Conservation (phyloP, 2,329 filamentous ascomycete genomes). For the Exophiala bonariae region DNA sequence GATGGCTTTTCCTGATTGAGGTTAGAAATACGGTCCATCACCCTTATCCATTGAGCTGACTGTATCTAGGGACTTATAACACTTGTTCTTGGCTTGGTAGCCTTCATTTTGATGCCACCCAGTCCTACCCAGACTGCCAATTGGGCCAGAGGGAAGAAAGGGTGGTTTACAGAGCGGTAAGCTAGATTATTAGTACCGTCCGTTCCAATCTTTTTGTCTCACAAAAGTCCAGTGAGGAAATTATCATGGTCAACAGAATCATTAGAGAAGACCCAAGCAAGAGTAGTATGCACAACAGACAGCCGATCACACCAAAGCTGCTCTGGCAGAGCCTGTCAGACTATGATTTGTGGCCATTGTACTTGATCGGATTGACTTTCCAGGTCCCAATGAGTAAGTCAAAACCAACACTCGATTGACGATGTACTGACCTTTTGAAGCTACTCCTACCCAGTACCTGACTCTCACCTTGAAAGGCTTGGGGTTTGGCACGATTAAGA, state of each 20-base stretch:
- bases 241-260: conserved; percentile 62
- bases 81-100: conserved; percentile 41
- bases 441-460: conserved; percentile 47
- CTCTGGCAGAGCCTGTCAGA: conserved; percentile 35
- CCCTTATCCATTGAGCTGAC: not conserved
- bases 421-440: conserved; percentile 34
- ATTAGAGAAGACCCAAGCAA: conserved; percentile 45
- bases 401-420: conserved; percentile 22
- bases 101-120: conserved; percentile 44
- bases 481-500: conserved; percentile 34
- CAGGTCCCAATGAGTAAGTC: conserved; percentile 8
- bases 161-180: conserved; percentile 59
- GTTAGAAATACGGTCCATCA: not conserved
- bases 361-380: conserved; percentile 32
- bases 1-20: conserved; percentile 29
- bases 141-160: conserved; percentile 57
- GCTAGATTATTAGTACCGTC: not conserved
- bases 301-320: conserved; percentile 31
- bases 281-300: conserved; percentile 37
- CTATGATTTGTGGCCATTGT: conserved; percentile 39
- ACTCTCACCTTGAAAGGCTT: conserved; percentile 46
- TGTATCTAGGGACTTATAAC: conserved; percentile 40
- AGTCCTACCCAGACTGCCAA: conserved; percentile 47
- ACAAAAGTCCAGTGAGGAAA: conserved; percentile 48
- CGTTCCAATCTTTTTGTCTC: not conserved